phyloP scores from a whole-genome alignment of 148 eudicot species.

The Polygonum maritimum region DNA sequence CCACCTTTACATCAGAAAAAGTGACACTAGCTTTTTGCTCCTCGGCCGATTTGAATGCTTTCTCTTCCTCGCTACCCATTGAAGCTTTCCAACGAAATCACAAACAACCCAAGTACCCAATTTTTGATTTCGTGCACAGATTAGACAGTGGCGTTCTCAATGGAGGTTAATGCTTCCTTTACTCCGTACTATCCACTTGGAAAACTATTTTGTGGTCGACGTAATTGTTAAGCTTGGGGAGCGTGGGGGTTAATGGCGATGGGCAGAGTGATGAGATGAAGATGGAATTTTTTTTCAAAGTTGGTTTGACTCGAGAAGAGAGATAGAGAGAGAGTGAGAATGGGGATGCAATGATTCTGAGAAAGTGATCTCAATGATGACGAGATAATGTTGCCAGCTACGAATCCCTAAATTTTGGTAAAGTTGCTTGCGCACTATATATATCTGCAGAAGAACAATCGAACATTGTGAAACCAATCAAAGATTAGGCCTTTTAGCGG shows the following conservation, averaged over 20 bases:
- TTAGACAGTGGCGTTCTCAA: not conserved
- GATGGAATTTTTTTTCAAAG: slow-evolving; percentile 9
- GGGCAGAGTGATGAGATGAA: not conserved
- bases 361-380: slow-evolving; percentile 2
- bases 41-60: slow-evolving; percentile 16
- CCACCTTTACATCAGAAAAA: slow-evolving; percentile 18
- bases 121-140: not conserved
- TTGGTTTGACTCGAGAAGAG: slow-evolving; percentile 5
- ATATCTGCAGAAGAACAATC: not conserved
- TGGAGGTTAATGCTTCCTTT: not conserved
- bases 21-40: slow-evolving; percentile 20
- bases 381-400: not conserved
- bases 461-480: not conserved
- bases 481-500: too few relatives aligned
- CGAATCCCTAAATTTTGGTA: slow-evolving; percentile 7
- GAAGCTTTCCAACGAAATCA: not conserved
- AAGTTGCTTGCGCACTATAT: not conserved
- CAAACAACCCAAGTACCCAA: not conserved
- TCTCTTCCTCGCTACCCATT: slow-evolving; percentile 25
- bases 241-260: not conserved
- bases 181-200: not conserved
- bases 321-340: not conserved
- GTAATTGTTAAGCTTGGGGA: not conserved
- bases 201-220: not conserved
- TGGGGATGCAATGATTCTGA: not conserved